Conservation (phyloP, 2,329 filamentous ascomycete genomes). For the Karstenula rhodostoma region DNA sequence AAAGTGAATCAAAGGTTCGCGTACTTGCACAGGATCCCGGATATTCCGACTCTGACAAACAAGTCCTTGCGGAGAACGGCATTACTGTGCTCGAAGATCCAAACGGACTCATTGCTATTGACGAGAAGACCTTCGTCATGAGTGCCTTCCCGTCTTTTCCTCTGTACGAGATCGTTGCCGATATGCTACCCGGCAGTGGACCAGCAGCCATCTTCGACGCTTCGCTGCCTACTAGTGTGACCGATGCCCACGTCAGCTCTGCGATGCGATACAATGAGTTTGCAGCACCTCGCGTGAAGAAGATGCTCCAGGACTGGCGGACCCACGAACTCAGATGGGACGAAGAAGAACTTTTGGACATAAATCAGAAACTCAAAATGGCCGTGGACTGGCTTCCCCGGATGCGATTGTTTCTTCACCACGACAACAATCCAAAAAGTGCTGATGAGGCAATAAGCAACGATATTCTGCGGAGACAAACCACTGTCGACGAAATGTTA, state of each 20-base stretch:
- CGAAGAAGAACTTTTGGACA: background rate
- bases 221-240: background rate
- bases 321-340: conserved; percentile 2
- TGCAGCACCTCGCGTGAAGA: conserved; percentile 4
- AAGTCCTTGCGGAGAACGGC: conserved; percentile 5
- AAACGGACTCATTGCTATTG: conserved; percentile 11
- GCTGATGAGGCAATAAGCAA: background rate
- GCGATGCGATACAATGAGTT: conserved; percentile 11
- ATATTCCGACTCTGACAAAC: conserved; percentile 10
- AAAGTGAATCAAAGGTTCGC: background rate
- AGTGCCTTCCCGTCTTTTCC: conserved; percentile 12
- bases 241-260: background rate
- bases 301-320: background rate
- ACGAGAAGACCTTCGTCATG: conserved; percentile 4
- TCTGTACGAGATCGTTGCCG: conserved; percentile 10
- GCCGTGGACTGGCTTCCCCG: conserved; percentile 8
- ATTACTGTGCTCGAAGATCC: conserved; percentile 11
- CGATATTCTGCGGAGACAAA: background rate
- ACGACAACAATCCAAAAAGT: background rate
- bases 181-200: conserved; percentile 6
- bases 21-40: conserved; percentile 7
- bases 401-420: conserved; percentile 2
- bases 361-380: conserved; percentile 3
- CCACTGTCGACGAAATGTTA: background rate
- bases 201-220: conserved; percentile 12